phyloP scores from a whole-genome alignment of 2,329 filamentous ascomycete species.

The Didymella keratinophila region DNA sequence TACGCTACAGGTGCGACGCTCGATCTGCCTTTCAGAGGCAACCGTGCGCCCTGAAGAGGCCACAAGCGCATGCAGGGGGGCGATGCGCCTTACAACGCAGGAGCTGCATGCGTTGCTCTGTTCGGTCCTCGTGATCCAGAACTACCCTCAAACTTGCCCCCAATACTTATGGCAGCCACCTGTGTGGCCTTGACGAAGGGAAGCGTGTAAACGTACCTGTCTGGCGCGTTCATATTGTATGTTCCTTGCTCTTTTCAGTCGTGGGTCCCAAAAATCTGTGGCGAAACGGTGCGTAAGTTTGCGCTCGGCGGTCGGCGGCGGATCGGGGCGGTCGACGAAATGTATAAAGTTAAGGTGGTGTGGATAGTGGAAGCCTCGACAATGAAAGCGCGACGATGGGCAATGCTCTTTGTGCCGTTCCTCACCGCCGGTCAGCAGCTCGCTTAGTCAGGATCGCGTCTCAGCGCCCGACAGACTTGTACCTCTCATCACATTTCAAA shows the following conservation, averaged over 20 bases:
- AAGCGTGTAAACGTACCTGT: slow-evolving; percentile 38
- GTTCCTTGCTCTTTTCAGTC: slow-evolving; percentile 12
- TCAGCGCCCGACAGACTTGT: too few species aligned
- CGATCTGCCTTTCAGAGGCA: neutral
- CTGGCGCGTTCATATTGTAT: slow-evolving; percentile 49
- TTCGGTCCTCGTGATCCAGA: neutral
- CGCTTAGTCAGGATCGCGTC: slow-evolving; percentile 16
- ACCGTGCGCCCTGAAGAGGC: neutral
- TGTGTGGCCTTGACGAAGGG: neutral
- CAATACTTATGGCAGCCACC: neutral
- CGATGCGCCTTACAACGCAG: neutral
- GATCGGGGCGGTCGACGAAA: neutral
- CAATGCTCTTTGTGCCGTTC: slow-evolving; percentile 26
- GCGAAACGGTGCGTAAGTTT: neutral
- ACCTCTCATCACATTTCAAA: neutral
- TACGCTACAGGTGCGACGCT: neutral
- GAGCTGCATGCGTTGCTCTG: neutral
- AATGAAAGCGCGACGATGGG: slow-evolving; percentile 6
- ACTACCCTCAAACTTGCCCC: neutral
- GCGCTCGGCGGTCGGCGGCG: slow-evolving; percentile 1
- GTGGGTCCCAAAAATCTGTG: neutral
- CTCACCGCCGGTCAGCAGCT: slow-evolving; percentile 21
- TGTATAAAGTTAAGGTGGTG: neutral
- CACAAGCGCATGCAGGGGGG: neutral
- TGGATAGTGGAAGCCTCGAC: neutral